Base-by-base conservation (phyloP, 2,329 filamentous ascomycete species). In the Sporothrix phasma region DNA sequence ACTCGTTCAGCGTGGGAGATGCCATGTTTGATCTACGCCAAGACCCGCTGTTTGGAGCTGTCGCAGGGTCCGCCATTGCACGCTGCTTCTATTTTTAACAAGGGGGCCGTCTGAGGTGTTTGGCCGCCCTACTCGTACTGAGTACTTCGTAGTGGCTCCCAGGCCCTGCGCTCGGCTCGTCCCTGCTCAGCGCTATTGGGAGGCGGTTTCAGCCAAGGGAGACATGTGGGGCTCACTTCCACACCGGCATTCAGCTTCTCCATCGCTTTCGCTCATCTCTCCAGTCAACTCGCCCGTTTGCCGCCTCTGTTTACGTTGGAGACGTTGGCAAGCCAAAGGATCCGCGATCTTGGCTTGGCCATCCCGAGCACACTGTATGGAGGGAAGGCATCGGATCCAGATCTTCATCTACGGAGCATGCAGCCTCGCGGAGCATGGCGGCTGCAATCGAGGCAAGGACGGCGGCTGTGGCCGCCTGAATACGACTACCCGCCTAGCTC, bases 11-110 rank as follows among this genome's bases (percentile, higher is more conserved):
- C n/a, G n/a, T n/a, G 10, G 53, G 31, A 41, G 53, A 59, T 26
- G 24, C 31, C 22, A 24, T 56, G 61, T 63, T 63, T 58, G 61
- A 63, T 63, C 61, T 46, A 22, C 49, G 61, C 61, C 61, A 63
- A 63, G 61, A 58, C 41, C 61, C 49, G 51, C 61, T 47, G 37
- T 54, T 54, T 39, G 31, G 47, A 11, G 8, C 37, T 46, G 39
- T 58, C 51, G 49, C 61, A 63, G 51, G 24, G 45, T 37, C 22
- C n/a, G n/a, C 19, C 31, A 11, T 10, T 29, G 51, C n/a, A 24
- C 8, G 8, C 41, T 37, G n/a, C 10, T 13, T 13, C 34, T 13
- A 13, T 37, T n/a, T n/a, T n/a, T n/a, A n/a, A n/a, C n/a, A n/a
- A n/a, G n/a, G n/a, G n/a, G n/a, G n/a, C n/a, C n/a, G n/a, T n/a